phyloP scores from a whole-genome alignment of 169 alveolate genomes.

The Sarcocystis neurona region DNA sequence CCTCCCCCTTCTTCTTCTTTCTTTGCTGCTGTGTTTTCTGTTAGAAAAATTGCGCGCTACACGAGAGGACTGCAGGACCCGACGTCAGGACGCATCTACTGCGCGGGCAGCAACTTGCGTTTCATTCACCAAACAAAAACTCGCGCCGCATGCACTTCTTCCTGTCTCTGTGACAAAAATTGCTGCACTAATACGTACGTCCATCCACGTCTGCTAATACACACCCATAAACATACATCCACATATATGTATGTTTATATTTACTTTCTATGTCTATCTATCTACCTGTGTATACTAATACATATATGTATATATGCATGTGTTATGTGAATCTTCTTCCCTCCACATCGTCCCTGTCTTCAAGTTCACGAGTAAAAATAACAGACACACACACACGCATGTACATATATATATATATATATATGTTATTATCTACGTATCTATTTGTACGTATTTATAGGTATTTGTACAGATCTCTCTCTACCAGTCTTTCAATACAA shows the following conservation, averaged over 20 bases:
- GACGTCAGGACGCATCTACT: conserved; percentile 18
- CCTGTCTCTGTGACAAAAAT: conserved; percentile 74
- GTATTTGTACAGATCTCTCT: neutral
- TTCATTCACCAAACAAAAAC: neutral
- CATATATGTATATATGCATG: too few relatives aligned
- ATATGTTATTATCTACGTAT: neutral
- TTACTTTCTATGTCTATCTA: too few relatives aligned
- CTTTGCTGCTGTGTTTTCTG: neutral
- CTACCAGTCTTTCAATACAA: too few relatives aligned
- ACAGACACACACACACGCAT: neutral
- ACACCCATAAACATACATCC: too few relatives aligned
- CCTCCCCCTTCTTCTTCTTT: neutral
- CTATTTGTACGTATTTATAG: neutral
- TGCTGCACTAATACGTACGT: conserved; percentile 69
- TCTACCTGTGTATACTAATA: too few relatives aligned
- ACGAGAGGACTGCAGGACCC: conserved; percentile 15
- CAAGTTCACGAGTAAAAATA: neutral
- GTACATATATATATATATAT: neutral
- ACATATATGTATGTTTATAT: too few relatives aligned
- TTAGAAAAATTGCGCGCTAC: neutral
- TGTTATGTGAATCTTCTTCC: too few relatives aligned
- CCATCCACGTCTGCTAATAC: too few relatives aligned
- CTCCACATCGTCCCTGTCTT: too few relatives aligned
- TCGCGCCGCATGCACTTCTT: conserved; percentile 11
- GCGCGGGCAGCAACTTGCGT: conserved; percentile 22